Evolutionary conservation across 805 yeast genomes (phyloP).

Genomic region (Suhomyces vadensis): DNA sequence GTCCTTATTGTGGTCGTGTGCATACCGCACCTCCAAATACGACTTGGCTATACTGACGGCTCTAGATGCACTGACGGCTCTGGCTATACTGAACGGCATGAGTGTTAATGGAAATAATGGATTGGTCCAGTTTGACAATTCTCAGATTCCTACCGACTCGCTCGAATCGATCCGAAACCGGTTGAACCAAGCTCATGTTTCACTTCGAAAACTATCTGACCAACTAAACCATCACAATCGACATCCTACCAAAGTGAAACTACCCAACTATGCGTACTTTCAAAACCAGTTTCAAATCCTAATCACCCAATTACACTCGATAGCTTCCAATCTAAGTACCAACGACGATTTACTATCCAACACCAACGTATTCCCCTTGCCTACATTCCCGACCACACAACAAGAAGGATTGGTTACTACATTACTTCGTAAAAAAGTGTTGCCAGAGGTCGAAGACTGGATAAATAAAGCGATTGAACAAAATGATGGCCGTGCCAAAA

Average conservation of each 20-base stretch:
- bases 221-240: constrained; percentile 38
- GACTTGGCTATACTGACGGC: no score
- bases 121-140: constrained; percentile 3
- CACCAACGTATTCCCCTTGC: constrained; percentile 81
- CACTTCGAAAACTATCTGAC: constrained; percentile 39
- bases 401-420: constrained; percentile 84
- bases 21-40: no score
- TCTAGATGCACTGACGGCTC: no score
- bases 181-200: constrained; percentile 43
- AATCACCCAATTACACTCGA: constrained; percentile 76
- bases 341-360: constrained; percentile 58
- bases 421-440: constrained; percentile 77
- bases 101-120: no score
- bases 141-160: constrained; percentile 36
- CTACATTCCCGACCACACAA: constrained; percentile 80
- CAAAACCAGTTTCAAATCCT: constrained; percentile 85
- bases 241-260: constrained; percentile 36
- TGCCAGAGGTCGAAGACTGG: constrained; percentile 93
- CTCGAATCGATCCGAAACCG: constrained; percentile 43
- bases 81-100: no score
- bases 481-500: constrained; percentile 8
- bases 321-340: constrained; percentile 66
- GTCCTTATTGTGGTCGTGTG: no score
- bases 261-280: constrained; percentile 58
- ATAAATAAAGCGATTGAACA: constrained; percentile 38